Base-by-base conservation (phyloP, 1,139 yeast species). In the Nadsonia starkeyi-henricii region DNA sequence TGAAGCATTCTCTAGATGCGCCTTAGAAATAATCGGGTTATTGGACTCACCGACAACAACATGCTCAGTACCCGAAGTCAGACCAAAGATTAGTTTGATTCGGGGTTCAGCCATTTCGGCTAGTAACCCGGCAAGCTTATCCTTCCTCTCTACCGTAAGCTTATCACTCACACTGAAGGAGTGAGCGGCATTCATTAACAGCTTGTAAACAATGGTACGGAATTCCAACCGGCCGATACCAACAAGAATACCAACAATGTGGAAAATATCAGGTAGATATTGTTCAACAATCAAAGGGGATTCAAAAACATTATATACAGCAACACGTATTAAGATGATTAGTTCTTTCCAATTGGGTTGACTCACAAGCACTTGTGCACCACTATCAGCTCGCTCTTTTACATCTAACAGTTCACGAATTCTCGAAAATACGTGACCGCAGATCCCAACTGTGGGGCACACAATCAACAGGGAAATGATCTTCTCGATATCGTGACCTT, bases 281-380 rank as follows among this genome's bases (percentile, higher is more conserved):
- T 77, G 69, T 51, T 82, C 81, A 4, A 85, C 79, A 56, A 80
- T 72, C 28, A 74, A 65, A 46, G 79, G 71, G 0, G 88, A 77
- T 61, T 85, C 91, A 68, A 85, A 86, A 53, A 85, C 78, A 44
- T 85, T 63, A 5, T 82, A 77, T 2, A 84, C 75, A 48, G 83
- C 71, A 48, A 83, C 74, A 57, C 78, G 78, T 5, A 83, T 78
- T 56, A 86, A 64, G 3, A 85, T 82, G 37, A 78, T 75, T 3
- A 84, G 73, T 62, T 85, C 95, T 50, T 83, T 75, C 77, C 91
- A 78, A 45, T 76, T 73, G 18, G 81, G 84, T 50, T 80, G 79
- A 1, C 76, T 70, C 2, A 79, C 72, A 45, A 70, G 42, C 8
- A 54, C 39, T 33, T 33, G 39, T n/a, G 5, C 17, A 33, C 39